phyloP scores from a whole-genome alignment of 768 basidiomycete species.

The Leccinum subgranulosum region DNA sequence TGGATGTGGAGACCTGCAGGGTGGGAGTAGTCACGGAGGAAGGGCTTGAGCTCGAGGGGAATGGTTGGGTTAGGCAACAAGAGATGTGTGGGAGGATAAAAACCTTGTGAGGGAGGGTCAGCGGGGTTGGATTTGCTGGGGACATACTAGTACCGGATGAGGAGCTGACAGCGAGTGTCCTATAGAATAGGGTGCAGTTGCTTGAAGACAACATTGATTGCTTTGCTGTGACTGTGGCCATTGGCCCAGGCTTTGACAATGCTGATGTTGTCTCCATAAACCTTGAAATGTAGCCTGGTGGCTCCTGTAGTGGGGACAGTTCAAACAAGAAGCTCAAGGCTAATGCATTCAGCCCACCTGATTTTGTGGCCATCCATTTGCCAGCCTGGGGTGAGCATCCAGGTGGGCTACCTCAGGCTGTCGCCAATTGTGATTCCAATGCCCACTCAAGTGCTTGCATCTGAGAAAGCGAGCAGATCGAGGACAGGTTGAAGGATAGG shows the following conservation, averaged over 20 bases:
- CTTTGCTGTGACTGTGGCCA: neutral
- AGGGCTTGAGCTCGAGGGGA: no score
- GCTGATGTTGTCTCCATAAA: neutral
- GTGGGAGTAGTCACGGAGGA: no score
- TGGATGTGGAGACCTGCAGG: no score
- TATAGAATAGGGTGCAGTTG: neutral
- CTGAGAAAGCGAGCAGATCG: constrained; percentile 28
- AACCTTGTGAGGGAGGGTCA: no score
- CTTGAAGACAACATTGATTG: neutral
- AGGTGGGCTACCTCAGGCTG: constrained; percentile 35
- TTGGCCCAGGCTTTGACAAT: neutral
- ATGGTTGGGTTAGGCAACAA: no score
- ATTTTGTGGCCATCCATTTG: neutral
- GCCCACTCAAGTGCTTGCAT: constrained; percentile 38
- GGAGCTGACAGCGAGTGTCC: neutral
- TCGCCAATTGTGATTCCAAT: constrained; percentile 33
- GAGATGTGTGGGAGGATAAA: no score
- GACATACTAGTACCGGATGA: neutral
- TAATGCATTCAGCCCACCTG: neutral
- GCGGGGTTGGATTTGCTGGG: neutral
- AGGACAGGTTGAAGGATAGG: neutral
- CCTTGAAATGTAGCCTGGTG: neutral
- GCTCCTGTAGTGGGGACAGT: neutral
- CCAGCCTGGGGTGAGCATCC: constrained; percentile 17
- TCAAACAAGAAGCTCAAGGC: neutral